Evolutionary conservation across 768 basidiomycete species (phyloP), one percentile per base, ranked within the genome.

Genomic region (Podaxis mareebaensis): DNA sequence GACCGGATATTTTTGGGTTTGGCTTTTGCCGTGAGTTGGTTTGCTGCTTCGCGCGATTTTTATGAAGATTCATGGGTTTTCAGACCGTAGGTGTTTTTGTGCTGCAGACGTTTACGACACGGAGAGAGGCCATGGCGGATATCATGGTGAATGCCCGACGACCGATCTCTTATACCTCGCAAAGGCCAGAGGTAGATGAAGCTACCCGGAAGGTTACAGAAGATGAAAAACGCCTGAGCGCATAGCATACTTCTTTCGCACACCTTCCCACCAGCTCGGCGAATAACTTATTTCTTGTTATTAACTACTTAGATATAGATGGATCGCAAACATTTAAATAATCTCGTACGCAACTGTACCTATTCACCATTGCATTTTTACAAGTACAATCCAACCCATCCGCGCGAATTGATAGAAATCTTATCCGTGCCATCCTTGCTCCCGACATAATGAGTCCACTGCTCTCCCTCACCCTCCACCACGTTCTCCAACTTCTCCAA

Each of bases 1-100:
- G 90, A 91, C 68, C 74, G 81, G 42, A 64, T 87, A 13, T 83
- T 92, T 55, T 52, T 90, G 6, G 79, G 79, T n/a, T 82, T 82
- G 7, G 77, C 87, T 3, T 57, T 86, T 24, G 67, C 83, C 38
- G 90, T 90, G 67, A 64, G 79, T 73, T 22, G 6, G 56, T 65
- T 67, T 28, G 28, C 28, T 28, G 28, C 28, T 28, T 28, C 28
- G 28, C 28, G 28, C 6, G 28, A 28, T 28, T 28, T 24, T 1
- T 28, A 28, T 28, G 28, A 28, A 28, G 28, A 28, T 28, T 33
- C 13, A n/a, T 26, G 26, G 12, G 40, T 24, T 12, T 7, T 22
- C 1, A 40, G 48, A 53, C 48, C 70, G 73, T 72, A 69, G 13
- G 64, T 71, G 61, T 70, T 1, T 67, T 73, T 54, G 72, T 73